Evolutionary conservation across 306 rosid species (phyloP).

Genomic region (Ceratonia siliqua): DNA sequence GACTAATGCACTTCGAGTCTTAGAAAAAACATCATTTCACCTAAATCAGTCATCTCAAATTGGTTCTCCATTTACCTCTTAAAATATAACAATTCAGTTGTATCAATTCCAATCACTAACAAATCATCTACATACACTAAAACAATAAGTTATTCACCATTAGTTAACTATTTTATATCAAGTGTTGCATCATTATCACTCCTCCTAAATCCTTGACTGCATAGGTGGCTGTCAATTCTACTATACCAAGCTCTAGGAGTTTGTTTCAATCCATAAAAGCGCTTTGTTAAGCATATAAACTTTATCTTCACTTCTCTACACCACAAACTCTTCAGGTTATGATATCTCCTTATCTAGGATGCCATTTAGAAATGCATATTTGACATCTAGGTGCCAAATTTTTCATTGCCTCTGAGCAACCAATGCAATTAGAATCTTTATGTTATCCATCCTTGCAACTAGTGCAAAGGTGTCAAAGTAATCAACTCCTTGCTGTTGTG

Average conservation of each 20-base stretch:
- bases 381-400: not conserved
- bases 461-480: not conserved
- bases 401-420: not conserved
- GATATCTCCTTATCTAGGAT: not conserved
- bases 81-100: too few relatives aligned
- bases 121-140: too few relatives aligned
- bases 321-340: not conserved
- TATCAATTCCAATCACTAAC: too few relatives aligned
- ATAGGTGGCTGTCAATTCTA: too few relatives aligned
- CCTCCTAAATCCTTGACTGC: too few relatives aligned
- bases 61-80: too few relatives aligned
- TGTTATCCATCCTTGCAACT: not conserved
- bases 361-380: not conserved
- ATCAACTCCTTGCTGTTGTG: not conserved
- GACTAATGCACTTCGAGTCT: too few relatives aligned
- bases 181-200: too few relatives aligned
- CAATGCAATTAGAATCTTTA: not conserved
- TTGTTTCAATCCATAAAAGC: not conserved
- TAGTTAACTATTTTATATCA: too few relatives aligned
- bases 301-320: not conserved
- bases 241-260: not conserved
- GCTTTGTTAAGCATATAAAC: not conserved
- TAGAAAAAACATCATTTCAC: too few relatives aligned
- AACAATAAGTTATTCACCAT: too few relatives aligned
- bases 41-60: too few relatives aligned